Conservation (phyloP, 2,329 filamentous ascomycete species). For the Cercospora brassicicola region DNA sequence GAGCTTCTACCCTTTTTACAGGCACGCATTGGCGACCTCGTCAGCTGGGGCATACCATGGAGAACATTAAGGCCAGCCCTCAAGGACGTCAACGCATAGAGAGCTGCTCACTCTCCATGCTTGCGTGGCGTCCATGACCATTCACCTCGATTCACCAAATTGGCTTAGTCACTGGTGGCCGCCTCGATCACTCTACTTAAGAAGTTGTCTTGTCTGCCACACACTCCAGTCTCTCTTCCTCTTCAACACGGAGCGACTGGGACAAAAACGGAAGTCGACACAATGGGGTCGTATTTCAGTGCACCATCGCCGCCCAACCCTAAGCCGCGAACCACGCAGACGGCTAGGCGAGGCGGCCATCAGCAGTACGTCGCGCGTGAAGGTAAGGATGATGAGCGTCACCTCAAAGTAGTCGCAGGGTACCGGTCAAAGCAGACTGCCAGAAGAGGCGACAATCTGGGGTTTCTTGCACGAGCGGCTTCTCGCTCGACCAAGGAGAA, state of each 20-base stretch:
- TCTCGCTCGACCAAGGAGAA: neutral
- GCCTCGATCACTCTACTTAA: neutral
- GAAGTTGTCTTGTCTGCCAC: neutral
- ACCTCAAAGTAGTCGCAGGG: too few species aligned
- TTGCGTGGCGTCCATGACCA: neutral
- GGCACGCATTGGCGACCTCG: neutral
- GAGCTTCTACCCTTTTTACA: neutral
- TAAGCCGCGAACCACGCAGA: neutral
- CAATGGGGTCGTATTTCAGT: neutral
- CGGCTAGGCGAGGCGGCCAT: too few species aligned
- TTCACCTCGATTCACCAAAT: neutral
- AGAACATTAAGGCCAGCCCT: neutral
- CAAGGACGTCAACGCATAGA: neutral
- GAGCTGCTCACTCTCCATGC: neutral
- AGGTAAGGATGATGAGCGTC: too few species aligned
- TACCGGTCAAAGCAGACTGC: neutral
- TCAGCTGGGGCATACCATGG: neutral
- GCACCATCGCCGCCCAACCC: neutral
- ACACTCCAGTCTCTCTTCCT: neutral
- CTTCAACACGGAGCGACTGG: neutral
- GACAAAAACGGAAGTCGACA: neutral
- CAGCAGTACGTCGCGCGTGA: too few species aligned
- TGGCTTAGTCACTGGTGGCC: neutral
- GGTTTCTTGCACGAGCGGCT: neutral
- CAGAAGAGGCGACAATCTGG: too few species aligned